Base-by-base conservation (phyloP, 306 rosid genomes). In the Purshia tridentata region DNA sequence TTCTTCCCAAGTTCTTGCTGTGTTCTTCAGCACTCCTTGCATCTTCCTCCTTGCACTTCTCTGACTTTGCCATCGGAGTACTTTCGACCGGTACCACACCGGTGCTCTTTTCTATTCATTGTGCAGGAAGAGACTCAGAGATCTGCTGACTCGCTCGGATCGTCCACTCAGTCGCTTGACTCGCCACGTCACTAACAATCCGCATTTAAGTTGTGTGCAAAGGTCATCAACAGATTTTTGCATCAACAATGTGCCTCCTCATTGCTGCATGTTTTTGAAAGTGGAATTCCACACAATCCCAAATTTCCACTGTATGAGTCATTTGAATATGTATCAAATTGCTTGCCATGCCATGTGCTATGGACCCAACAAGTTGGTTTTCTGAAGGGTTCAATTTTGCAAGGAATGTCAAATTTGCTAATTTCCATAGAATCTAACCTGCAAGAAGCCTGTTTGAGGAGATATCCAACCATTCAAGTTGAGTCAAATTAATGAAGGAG, bases 261-360 rank as follows among this genome's bases (percentile, higher is more conserved):
- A 13, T 19, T 12, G 4, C 2, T 20, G n/a, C 75, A 71, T 9
- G 4, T 0, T 71, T 44, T 41, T 2, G 66, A 14, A 1, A 71
- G 9, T 58, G 69, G 69, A 59, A 46, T 6, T 40, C 75, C 75
- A 53, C 75, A 20, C 20, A 70, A 41, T 11, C 10, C 75, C 12
- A 54, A 9, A n/a, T 70, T 29, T 1, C 35, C 35, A 29, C 0
- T 0, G 39, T 49, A 51, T 1, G 59, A 51, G 13, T 29, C 47
- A 16, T 50, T 68, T 8, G 0, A 5, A 29, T 35, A 48, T 16
- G 72, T 67, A 6, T 19, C 8, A 18, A 52, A 37, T 4, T 70
- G 52, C n/a, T 53, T 39, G 1, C 42, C 52, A n/a, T n/a, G n/a
- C n/a, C n/a, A 12, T 0, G 23, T 1, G 65, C 53, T 39, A 53